Evolutionary conservation across 2,329 filamentous ascomycete species (phyloP).

Genomic region (Aspergillus sp.): DNA sequence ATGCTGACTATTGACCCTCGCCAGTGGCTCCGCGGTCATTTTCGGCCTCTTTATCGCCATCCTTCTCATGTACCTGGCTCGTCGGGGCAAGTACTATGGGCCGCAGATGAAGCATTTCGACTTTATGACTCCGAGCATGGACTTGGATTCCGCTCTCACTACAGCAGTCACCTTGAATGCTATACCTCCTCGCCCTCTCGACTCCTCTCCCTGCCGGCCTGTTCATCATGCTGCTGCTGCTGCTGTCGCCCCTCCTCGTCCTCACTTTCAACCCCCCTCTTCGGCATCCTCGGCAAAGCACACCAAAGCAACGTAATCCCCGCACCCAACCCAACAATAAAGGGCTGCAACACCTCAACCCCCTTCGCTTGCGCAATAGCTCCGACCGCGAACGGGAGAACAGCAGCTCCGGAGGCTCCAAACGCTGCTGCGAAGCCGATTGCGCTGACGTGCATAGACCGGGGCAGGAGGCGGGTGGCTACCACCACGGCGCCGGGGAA

Average conservation of each 20-base stretch:
- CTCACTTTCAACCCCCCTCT: not conserved
- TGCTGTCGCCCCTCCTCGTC: not conserved
- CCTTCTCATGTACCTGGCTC: constrained; percentile 13
- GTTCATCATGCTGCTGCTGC: no score
- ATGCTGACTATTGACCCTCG: not conserved
- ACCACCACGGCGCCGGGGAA: constrained; percentile 77
- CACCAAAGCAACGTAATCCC: constrained; percentile 58
- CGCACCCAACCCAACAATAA: constrained; percentile 50
- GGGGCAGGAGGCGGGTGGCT: constrained; percentile 74
- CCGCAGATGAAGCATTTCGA: constrained; percentile 12
- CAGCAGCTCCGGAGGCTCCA: constrained; percentile 69
- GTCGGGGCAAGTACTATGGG: constrained; percentile 18
- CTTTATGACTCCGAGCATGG: not conserved
- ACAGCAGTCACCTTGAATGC: not conserved
- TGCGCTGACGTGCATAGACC: constrained; percentile 74
- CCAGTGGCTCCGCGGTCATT: constrained; percentile 43
- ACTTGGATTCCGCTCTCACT: not conserved
- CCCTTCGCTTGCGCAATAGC: constrained; percentile 59
- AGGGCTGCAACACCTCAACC: constrained; percentile 64
- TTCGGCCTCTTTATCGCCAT: constrained; percentile 29
- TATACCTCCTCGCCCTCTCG: not conserved
- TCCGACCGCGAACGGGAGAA: constrained; percentile 51
- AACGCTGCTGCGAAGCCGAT: constrained; percentile 82
- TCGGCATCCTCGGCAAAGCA: constrained; percentile 21
- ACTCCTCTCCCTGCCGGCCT: not conserved